Percentiles rank a stretch among this genome's conserved stretches.
These are phyloP conservation scores for Ceratocystis destructans DNA, from an alignment of 2,329 filamentous ascomycete species.

Conservation along the genomic window DNA sequence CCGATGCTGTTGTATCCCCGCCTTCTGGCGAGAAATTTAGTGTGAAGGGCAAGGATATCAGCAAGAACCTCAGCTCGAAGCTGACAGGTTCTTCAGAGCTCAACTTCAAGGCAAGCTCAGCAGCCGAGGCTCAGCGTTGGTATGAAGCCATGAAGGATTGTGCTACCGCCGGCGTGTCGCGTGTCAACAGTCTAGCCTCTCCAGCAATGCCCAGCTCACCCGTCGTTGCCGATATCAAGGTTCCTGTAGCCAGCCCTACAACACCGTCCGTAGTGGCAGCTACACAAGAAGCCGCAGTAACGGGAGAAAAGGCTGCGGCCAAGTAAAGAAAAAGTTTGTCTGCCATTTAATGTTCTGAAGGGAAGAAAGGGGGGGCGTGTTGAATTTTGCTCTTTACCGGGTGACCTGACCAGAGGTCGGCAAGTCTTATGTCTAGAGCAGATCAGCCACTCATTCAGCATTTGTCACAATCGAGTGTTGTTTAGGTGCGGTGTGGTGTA, in stretches of 20 bases:
- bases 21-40: constrained; percentile 73
- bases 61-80: constrained; percentile 66
- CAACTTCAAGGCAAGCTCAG: constrained; percentile 72
- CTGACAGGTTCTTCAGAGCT: constrained; percentile 69
- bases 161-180: constrained; percentile 37
- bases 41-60: constrained; percentile 87
- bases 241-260: constrained; percentile 19
- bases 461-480: too few species aligned
- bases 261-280: constrained; percentile 20
- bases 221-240: constrained; percentile 21
- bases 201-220: constrained; percentile 21
- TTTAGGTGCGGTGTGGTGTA: background rate
- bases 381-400: background rate
- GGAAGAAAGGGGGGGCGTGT: background rate
- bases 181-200: constrained; percentile 22
- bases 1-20: constrained; percentile 67
- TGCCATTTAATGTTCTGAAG: background rate
- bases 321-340: background rate
- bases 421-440: background rate
- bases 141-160: constrained; percentile 55
- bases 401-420: background rate
- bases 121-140: constrained; percentile 74
- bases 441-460: background rate
- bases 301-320: constrained; percentile 7
- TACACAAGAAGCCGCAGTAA: constrained; percentile 20